These are phyloP conservation scores for Chloromonas sp. DNA, from an alignment of 163 green algal species.

Conservation along the genomic window DNA sequence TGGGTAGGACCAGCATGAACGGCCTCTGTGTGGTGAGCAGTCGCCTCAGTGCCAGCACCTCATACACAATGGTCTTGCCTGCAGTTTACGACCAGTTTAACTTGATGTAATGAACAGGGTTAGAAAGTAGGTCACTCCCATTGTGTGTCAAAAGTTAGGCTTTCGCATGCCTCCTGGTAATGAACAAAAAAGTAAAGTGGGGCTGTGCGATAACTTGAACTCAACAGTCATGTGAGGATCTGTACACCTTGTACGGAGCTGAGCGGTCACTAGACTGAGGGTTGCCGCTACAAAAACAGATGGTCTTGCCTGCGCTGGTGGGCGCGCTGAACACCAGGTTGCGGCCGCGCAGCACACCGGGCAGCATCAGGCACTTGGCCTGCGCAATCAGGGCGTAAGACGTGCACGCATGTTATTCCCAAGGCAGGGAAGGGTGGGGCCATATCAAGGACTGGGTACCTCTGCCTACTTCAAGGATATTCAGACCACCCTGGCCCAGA, in stretches of 20 bases:
- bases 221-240: slow-evolving; percentile 68
- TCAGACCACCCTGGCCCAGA: background rate
- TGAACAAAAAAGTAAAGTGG: background rate
- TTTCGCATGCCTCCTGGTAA: too few relatives aligned
- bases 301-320: slow-evolving; percentile 86
- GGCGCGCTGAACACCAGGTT: slow-evolving; percentile 93
- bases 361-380: slow-evolving; percentile 61
- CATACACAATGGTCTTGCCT: slow-evolving; percentile 73
- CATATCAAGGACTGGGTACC: background rate
- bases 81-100: slow-evolving; percentile 23
- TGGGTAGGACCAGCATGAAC: slow-evolving; percentile 87
- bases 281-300: too few relatives aligned
- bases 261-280: too few relatives aligned
- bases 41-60: slow-evolving; percentile 80
- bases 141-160: too few relatives aligned
- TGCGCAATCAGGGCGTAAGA: slow-evolving; percentile 22
- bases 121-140: background rate
- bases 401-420: background rate
- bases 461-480: background rate
- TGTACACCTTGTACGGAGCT: too few relatives aligned
- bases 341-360: slow-evolving; percentile 55
- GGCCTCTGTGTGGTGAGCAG: slow-evolving; percentile 54
- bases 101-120: background rate
- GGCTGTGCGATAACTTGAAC: slow-evolving; percentile 52
- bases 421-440: background rate